Conservation (phyloP, 108 stramenopile species). For the Cylindrotheca fusiformis region DNA sequence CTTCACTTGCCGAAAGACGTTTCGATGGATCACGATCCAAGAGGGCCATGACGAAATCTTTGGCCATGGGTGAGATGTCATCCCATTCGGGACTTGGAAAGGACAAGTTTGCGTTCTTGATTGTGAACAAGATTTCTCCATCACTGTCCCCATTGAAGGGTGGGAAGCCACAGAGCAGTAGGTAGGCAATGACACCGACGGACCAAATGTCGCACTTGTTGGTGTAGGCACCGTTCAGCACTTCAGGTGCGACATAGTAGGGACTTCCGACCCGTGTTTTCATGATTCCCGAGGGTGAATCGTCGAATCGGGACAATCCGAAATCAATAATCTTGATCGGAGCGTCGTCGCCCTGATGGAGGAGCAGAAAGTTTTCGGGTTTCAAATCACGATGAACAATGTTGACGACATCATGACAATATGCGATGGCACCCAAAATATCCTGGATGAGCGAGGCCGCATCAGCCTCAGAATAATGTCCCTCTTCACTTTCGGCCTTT, state of each 20-base stretch:
- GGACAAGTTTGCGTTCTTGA: constrained; percentile 11
- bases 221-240: constrained; percentile 47
- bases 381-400: constrained; percentile 94
- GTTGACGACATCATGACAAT: constrained; percentile 61
- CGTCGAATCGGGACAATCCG: constrained; percentile 54
- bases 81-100: constrained; percentile 47
- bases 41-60: constrained; percentile 41
- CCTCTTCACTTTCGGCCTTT: constrained; percentile 24
- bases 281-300: constrained; percentile 20
- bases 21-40: constrained; percentile 34
- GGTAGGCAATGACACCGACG: constrained; percentile 68
- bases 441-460: constrained; percentile 47
- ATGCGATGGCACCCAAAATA: constrained; percentile 60
- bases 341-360: constrained; percentile 8
- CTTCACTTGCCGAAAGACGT: constrained; percentile 42
- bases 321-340: constrained; percentile 79
- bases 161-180: constrained; percentile 61
- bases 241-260: constrained; percentile 52
- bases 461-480: constrained; percentile 46
- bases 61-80: constrained; percentile 34
- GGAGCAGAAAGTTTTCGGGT: constrained; percentile 89
- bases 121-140: constrained; percentile 12
- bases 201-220: constrained; percentile 73
- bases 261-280: constrained; percentile 19
- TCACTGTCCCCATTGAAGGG: constrained; percentile 56